These are phyloP conservation scores for Rhodotorula sp. DNA, from an alignment of 1,284 basidiomycete genomes.

Conservation along the genomic window DNA sequence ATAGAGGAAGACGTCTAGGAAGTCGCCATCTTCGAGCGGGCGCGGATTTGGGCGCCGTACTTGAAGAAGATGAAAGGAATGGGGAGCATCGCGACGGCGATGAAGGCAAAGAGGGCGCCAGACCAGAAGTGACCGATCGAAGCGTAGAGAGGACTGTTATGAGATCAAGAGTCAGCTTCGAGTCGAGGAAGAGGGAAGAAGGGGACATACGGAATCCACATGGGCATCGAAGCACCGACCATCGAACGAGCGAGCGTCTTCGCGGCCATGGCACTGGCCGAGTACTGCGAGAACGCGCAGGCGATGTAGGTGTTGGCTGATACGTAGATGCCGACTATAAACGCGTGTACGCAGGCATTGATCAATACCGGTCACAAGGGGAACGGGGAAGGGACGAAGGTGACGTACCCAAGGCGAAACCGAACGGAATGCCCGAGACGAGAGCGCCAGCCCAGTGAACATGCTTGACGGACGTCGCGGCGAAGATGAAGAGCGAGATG, in stretches of 20 bases:
- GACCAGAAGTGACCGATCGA: slow-evolving; percentile 30
- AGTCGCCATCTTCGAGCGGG: slow-evolving; percentile 46
- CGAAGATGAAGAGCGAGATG: slow-evolving; percentile 53
- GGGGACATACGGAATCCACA: slow-evolving; percentile 4
- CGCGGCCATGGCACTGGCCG: slow-evolving; percentile 63
- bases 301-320: slow-evolving; percentile 47
- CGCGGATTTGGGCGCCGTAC: slow-evolving; percentile 48
- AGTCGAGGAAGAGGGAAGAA: neutral
- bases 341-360: neutral
- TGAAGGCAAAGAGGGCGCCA: slow-evolving; percentile 29
- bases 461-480: slow-evolving; percentile 47
- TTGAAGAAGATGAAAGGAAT: slow-evolving; percentile 55
- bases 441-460: slow-evolving; percentile 50
- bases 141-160: slow-evolving; percentile 6
- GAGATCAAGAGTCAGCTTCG: neutral
- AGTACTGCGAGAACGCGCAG: slow-evolving; percentile 53
- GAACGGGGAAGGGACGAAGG: slow-evolving; percentile 28
- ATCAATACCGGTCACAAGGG: slow-evolving; percentile 40
- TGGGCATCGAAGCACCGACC: slow-evolving; percentile 55
- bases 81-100: slow-evolving; percentile 14
- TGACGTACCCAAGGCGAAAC: slow-evolving; percentile 42
- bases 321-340: slow-evolving; percentile 47
- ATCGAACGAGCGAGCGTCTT: slow-evolving; percentile 66
- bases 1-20: neutral
- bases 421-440: slow-evolving; percentile 53